Percentiles rank a stretch among this genome's conserved stretches.
Conservation (phyloP, 1,284 basidiomycete species). For the Ustilago cynodontis region DNA sequence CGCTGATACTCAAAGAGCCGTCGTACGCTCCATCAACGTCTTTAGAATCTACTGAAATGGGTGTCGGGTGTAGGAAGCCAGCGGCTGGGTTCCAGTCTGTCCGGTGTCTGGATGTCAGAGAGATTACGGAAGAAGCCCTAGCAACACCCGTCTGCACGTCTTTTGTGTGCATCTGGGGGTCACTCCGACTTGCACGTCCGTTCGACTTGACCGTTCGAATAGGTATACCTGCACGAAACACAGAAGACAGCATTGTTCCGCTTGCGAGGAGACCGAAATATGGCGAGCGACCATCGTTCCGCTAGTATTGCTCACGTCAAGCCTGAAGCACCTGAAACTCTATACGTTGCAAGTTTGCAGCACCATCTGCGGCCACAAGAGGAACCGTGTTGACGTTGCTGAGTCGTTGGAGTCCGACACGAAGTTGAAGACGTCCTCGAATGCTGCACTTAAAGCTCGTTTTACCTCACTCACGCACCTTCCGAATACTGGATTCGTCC, state of each 20-base stretch:
- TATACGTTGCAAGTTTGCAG: no score
- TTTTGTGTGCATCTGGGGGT: not conserved
- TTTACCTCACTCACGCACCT: no score
- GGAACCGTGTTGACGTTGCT: no score
- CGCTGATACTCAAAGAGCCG: no score
- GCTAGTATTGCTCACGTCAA: no score
- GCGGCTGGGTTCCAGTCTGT: not conserved
- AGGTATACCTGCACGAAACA: not conserved
- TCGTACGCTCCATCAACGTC: no score
- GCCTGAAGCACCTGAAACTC: no score
- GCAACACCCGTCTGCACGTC: conserved; percentile 2
- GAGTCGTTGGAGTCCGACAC: no score
- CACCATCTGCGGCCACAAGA: no score
- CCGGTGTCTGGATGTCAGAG: not conserved
- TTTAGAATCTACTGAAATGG: not conserved
- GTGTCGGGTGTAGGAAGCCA: not conserved
- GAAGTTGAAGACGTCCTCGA: no score
- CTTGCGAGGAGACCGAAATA: not conserved
- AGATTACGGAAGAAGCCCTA: not conserved
- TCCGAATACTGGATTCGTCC: no score
- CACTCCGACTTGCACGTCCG: not conserved
- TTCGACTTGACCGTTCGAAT: not conserved
- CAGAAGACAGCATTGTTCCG: not conserved
- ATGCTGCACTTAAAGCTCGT: no score
- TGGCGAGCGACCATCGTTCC: not conserved